A percentile compares a stretch with the other conserved stretches of the same genome.
Evolutionary conservation across 2,329 filamentous ascomycete genomes (phyloP).

Genomic region (Calonectria henricotiae): DNA sequence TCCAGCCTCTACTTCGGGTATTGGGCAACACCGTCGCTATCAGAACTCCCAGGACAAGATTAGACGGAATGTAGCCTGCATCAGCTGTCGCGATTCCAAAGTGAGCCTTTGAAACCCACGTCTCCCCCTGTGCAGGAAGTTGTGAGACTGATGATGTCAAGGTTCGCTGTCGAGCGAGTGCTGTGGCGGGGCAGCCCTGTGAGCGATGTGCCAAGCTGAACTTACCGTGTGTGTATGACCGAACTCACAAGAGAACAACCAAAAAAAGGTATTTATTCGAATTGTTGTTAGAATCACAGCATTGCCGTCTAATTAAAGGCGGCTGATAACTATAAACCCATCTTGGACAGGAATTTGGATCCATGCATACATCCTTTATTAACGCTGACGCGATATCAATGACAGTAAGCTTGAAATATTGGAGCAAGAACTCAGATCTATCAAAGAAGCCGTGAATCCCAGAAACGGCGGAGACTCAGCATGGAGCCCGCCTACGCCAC

Average conservation of each 20-base stretch:
- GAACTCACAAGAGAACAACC: slow-evolving; percentile 65
- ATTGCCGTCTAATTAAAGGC: not conserved
- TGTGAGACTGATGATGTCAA: slow-evolving; percentile 46
- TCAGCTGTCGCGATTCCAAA: slow-evolving; percentile 62
- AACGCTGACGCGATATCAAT: slow-evolving; percentile 32
- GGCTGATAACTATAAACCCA: slow-evolving; percentile 8
- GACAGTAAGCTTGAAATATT: slow-evolving; percentile 71
- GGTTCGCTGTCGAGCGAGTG: slow-evolving; percentile 65
- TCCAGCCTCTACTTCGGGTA: slow-evolving; percentile 48
- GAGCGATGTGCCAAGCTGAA: slow-evolving; percentile 64
- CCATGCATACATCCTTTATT: slow-evolving; percentile 21
- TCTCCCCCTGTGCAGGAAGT: not conserved
- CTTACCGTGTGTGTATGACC: slow-evolving; percentile 64
- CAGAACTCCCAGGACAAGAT: slow-evolving; percentile 52
- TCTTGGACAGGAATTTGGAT: not conserved
- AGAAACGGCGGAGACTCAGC: slow-evolving; percentile 42
- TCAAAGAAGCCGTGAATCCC: slow-evolving; percentile 67
- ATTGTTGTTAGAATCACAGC: not conserved
- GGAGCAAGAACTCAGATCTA: slow-evolving; percentile 70
- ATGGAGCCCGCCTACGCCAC: slow-evolving; percentile 54
- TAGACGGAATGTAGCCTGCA: slow-evolving; percentile 59
- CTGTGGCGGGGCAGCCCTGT: slow-evolving; percentile 60
- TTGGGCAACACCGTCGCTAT: slow-evolving; percentile 35
- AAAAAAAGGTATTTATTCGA: slow-evolving; percentile 59
- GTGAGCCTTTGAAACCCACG: slow-evolving; percentile 49